These are phyloP conservation scores for Podaxis sp. DNA, from an alignment of 768 basidiomycete species.

Conservation along the genomic window DNA sequence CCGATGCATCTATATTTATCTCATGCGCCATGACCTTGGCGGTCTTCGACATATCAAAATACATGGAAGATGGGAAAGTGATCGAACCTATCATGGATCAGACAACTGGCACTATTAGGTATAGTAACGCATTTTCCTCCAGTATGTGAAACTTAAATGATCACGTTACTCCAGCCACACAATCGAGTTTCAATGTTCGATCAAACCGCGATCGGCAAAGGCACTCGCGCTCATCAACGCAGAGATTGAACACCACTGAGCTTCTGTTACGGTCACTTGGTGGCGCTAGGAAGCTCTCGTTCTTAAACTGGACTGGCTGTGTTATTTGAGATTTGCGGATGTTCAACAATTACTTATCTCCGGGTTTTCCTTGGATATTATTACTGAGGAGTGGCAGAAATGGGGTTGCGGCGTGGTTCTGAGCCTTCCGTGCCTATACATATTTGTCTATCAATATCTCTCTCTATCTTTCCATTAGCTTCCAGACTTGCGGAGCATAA, in stretches of 20 bases:
- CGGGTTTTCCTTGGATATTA: too few relatives aligned
- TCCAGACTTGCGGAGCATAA: too few relatives aligned
- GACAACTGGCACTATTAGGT: constrained; percentile 49
- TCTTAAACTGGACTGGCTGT: not conserved
- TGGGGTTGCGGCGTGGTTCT: too few relatives aligned
- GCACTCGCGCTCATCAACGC: constrained; percentile 35
- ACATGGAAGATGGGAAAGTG: constrained; percentile 23
- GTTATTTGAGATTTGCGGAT: too few relatives aligned
- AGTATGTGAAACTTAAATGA: not conserved
- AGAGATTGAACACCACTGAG: not conserved
- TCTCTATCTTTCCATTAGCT: too few relatives aligned
- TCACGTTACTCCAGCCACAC: constrained; percentile 34
- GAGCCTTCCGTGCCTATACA: too few relatives aligned
- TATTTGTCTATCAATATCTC: too few relatives aligned
- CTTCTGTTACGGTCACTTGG: not conserved
- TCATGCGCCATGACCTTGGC: constrained; percentile 40
- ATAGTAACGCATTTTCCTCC: not conserved
- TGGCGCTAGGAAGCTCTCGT: not conserved
- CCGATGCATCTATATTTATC: constrained; percentile 44
- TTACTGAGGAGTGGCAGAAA: too few relatives aligned
- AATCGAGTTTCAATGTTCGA: constrained; percentile 38
- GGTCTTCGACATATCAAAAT: constrained; percentile 38
- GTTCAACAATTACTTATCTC: too few relatives aligned
- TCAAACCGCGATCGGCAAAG: constrained; percentile 40
- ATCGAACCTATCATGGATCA: constrained; percentile 40